A percentile compares a stretch with the other conserved stretches of the same genome.
These are phyloP conservation scores for Coniochaeta pulveracea DNA, from an alignment of 2,329 filamentous ascomycete genomes.

Conservation along the genomic window DNA sequence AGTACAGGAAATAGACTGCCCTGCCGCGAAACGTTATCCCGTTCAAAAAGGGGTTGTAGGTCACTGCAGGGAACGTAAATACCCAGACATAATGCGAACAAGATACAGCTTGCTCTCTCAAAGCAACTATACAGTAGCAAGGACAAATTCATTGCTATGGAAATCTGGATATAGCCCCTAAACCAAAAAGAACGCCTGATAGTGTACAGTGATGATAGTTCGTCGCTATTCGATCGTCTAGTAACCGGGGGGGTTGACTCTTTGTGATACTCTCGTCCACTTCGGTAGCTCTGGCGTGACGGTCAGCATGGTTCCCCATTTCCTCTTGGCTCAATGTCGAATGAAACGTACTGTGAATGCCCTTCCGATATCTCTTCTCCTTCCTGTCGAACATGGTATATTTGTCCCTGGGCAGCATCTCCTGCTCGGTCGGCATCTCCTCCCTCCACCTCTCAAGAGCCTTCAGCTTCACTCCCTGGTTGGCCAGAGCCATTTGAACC, in stretches of 20 bases:
- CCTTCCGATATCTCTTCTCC: slow-evolving; percentile 90
- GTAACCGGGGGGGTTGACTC: slow-evolving; percentile 90
- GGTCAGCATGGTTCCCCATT: slow-evolving; percentile 6
- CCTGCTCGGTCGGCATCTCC: slow-evolving; percentile 89
- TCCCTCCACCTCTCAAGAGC: slow-evolving; percentile 82
- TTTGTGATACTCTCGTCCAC: slow-evolving; percentile 92
- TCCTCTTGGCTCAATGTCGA: neutral
- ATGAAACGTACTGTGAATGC: slow-evolving; percentile 78
- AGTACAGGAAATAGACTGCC: too few relatives aligned
- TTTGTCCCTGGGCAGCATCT: slow-evolving; percentile 95
- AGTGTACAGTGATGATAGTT: too few relatives aligned
- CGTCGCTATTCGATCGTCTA: too few relatives aligned
- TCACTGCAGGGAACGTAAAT: too few relatives aligned
- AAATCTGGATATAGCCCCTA: too few relatives aligned
- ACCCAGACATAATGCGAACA: too few relatives aligned
- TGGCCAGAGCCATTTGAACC: slow-evolving; percentile 65
- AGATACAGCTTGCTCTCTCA: too few relatives aligned
- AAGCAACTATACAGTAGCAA: too few relatives aligned
- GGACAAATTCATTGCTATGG: too few relatives aligned
- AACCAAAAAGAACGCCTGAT: too few relatives aligned
- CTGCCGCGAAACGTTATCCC: too few relatives aligned
- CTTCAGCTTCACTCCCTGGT: slow-evolving; percentile 61
- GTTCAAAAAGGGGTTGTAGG: too few relatives aligned
- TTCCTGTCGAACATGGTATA: slow-evolving; percentile 98
- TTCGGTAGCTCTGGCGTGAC: slow-evolving; percentile 58